Evolutionary conservation across 2,329 filamentous ascomycete genomes (phyloP), one percentile per base, ranked within the genome.

Genomic region (Trichoderma koningii): DNA sequence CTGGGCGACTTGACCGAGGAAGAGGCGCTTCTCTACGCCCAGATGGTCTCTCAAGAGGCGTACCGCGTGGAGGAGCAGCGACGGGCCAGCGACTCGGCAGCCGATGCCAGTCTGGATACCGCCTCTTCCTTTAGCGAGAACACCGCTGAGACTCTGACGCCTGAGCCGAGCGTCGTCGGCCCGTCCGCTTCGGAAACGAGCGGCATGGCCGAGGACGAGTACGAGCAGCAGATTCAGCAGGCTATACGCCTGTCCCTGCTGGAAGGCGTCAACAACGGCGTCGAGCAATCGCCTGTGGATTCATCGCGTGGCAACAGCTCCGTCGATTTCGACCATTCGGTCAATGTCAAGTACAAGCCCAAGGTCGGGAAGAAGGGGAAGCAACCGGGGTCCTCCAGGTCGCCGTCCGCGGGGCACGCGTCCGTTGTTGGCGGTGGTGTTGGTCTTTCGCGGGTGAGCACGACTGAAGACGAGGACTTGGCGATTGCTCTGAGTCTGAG

Each of bases 1-100:
- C 78, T 97, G 1, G 85, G 81, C 3, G 86, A 87, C 30, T 74
- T 90, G 67, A 89, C 82, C 2, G 87, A 90, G 68, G 86, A 89
- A 70, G 87, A 90, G 71, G 84, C 87, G 19, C 68, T 90, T 21
- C 81, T 79, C 41, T 90, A 89, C 69, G 87, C 86, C 0, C 85
- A 87, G 72, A 86, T 90, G 80, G 79, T 90, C 7, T 89, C 87
- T 0, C 81, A 87, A 67, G 87, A 90, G 72, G 76, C 83, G 1
- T 87, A 84, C 65, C 74, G 80, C 44, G 70, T 77, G n/a, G 85
- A 89, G 30, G 83, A 87, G 74, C 81, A 84, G 70, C 82, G 82
- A 5, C 82, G 85, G 6, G 76, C 78, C 34, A 85, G 82, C 67
- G 81, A 82, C 57, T 86, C 84, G 3, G 74, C 81, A 38, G 81